These are phyloP conservation scores for Prunus fruticosa DNA, from an alignment of 306 rosid species.

Conservation along the genomic window DNA sequence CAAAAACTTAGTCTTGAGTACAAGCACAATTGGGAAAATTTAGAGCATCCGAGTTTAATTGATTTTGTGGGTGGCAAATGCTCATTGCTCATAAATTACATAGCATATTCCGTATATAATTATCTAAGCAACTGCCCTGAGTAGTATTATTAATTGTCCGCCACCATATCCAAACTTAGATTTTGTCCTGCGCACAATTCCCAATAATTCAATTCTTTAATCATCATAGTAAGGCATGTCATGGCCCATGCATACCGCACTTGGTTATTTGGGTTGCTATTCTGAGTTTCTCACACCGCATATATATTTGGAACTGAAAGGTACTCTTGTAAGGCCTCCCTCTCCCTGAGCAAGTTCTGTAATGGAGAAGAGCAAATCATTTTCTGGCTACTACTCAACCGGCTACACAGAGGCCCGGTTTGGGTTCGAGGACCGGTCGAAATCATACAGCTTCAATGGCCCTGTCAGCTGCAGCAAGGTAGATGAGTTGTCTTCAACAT, in stretches of 20 bases:
- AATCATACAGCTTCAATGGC: conserved; percentile 57
- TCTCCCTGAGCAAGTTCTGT: background rate
- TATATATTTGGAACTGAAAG: conserved; percentile 4
- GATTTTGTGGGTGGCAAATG: background rate
- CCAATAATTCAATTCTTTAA: background rate
- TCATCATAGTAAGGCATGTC: background rate
- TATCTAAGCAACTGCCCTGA: background rate
- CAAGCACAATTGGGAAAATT: too few species aligned
- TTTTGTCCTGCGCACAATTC: conserved; percentile 4
- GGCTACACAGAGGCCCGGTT: conserved; percentile 30
- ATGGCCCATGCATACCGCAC: conserved; percentile 15
- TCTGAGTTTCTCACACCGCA: background rate
- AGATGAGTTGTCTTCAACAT: conserved; percentile 27
- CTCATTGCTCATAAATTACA: background rate
- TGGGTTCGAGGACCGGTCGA: conserved; percentile 40
- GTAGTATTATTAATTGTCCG: background rate
- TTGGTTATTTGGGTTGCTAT: background rate
- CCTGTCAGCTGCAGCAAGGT: conserved; percentile 21
- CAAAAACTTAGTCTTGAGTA: too few species aligned
- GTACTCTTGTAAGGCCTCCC: background rate
- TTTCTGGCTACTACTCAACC: conserved; percentile 32
- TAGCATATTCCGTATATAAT: background rate
- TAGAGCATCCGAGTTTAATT: background rate
- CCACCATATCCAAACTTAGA: background rate
- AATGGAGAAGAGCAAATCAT: conserved; percentile 62